Base-by-base conservation (phyloP, 768 basidiomycete genomes). In the Psilocybe azurescens region DNA sequence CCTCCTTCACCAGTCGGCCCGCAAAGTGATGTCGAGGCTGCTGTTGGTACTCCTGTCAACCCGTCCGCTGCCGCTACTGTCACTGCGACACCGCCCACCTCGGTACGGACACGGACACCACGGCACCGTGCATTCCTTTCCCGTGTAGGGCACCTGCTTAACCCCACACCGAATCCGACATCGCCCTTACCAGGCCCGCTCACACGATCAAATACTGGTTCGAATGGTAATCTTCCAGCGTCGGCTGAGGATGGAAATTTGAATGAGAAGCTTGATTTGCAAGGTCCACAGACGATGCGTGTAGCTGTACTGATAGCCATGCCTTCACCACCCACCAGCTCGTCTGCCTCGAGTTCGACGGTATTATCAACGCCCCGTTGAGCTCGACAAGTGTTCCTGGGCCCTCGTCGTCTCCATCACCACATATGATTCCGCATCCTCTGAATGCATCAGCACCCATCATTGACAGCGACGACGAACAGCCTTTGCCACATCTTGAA, bases 271-370 rank as follows among this genome's bases (percentile, higher is more conserved):
- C 53, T 54, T 13, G 62, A 64, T 39, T 39, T 67, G 11, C 50
- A 63, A n/a, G 44, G 56, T 11, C 68, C 68, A 10, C 47, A 62
- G 20, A 53, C 64, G 36, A 60, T 76, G 47, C 69, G 69, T 30
- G 73, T 76, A 2, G 74, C 76, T 0, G 73, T 76, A 32, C 65
- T 76, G 24, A 74, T 77, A 28, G 76, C 74, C 3, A 77, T 77
- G 76, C 76, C 75, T 2, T 67, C 68, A 38, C 69, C 60, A n/a
- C 44, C 51, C 13, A 11, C 48, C 46, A 28, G 11, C 38, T 13
- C 53, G 14, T 55, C 53, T 46, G 30, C 61, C 3, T 53, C 52
- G 28, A 44, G 58, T 29, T 53, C 51, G 36, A 16, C 58, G 51
- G n/a, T 53, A 13, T 16, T 18, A 20, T 46, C 58, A 13, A 38